Evolutionary conservation across 1,284 basidiomycete species (phyloP), one percentile per base, ranked within the genome.

Genomic region (Cutaneotrichosporon sp.): DNA sequence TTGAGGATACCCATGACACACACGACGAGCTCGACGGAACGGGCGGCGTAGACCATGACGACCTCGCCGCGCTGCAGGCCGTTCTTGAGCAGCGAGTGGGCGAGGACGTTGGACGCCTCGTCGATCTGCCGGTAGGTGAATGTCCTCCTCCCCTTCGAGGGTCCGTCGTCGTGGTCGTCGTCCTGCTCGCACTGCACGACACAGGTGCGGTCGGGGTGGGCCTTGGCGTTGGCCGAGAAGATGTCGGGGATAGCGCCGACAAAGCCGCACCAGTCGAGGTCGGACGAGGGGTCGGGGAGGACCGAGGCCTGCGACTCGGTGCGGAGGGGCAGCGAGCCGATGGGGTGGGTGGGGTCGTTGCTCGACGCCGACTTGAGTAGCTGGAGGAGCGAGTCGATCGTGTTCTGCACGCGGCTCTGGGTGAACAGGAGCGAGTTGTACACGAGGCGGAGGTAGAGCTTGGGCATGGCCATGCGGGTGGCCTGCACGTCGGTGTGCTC

Each of bases 41-140:
- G 87, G 72, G 97, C 89, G 0, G 97, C 97, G 75, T 99, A 99
- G n/a, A 99, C 91, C 87, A 97, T 98, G 59, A 99, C 94, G 22
- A 99, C 94, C 71, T 99, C 97, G 69, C 95, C 95, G 29, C 93
- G 83, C 79, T 95, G 85, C 14, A 99, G 82, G 14, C 95, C 95
- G 18, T 86, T 86, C 70, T 88, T 85, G 56, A 98, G 81, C 56
- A 99, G 85, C 70, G 97, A 87, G 74, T 99, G 95, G 0, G 97
- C 91, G 9, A 99, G 84, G 20, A 95, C 84, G 75, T 99, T 99
- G 5, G 89, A 87, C 9, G 95, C 92, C 55, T 85, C 85, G 62
- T 92, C 87, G 67, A 99, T 92, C 64, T 88, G 84, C 52, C 83
- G 83, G 73, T 99, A 99, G 0, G 89, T 88, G 79, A 88, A 94